Evolutionary conservation across 148 eudicot species (phyloP), one percentile per base, ranked within the genome.

Genomic region (Rhododendron vialii): DNA sequence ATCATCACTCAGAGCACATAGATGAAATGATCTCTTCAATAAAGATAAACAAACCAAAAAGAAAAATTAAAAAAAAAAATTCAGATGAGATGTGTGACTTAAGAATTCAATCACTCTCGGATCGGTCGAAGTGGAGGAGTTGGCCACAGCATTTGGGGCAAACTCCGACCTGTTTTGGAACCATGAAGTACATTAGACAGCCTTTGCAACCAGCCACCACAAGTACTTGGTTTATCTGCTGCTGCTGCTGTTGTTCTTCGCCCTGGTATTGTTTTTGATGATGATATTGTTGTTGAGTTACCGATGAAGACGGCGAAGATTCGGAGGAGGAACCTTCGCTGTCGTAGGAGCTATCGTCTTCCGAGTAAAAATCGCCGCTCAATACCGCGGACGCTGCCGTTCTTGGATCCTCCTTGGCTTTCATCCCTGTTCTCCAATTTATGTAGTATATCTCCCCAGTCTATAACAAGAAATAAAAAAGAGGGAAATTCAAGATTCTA

Each of bases 171-270:
- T 91, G 95, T 89, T 95, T 96, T 24, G 98, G 96, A 80, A 96
- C 94, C 99, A 96, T 96, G 92, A 92, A 93, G 88, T 96, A 96
- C 99, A 96, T 96, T 18, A 95, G 88, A 80, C 99, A 96, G 77
- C 92, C 91, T 88, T 92, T 96, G 94, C 99, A 95, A 30, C 99
- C 99, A 20, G 96, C 98, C 2, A 96, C 98, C 51, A 96, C 99
- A 43, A 96, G 87, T 61, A 90, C 84, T 85, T 91, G 78, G 78
- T 89, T 82, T 38, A 82, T 81, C 22, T 57, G 79, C 7, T 84
- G 79, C 7, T 84, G 38, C 20, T 51, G 38, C 20, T 83, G 83
- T 5, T 76, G 35, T 0, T 84, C 74, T 0, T 84, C 6, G 28
- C 33, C 74, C 15, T 71, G 8, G 17, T 71, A 71, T 30, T 71